A percentile compares a stretch with the other conserved stretches of the same genome.
Conservation (phyloP, 1,284 basidiomycete genomes). For the Anthracocystis setariae region DNA sequence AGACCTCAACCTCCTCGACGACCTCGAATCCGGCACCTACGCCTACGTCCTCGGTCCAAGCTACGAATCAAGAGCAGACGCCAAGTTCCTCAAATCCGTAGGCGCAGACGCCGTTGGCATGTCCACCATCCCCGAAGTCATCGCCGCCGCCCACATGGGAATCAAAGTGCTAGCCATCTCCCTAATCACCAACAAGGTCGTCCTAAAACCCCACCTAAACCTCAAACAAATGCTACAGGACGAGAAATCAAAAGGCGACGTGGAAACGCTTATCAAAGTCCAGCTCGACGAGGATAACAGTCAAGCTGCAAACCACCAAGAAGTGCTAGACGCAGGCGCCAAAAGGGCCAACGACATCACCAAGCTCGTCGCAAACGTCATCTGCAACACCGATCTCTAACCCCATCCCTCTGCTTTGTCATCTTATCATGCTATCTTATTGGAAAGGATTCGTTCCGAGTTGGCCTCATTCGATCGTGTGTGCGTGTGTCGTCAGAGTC, state of each 20-base stretch:
- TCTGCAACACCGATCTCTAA: conserved; percentile 13
- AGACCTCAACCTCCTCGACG: conserved; percentile 68
- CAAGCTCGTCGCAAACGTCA: conserved; percentile 68
- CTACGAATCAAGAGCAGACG: conserved; percentile 75
- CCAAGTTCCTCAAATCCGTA: conserved; percentile 36
- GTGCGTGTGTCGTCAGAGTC: too few relatives aligned
- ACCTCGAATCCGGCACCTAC: conserved; percentile 73
- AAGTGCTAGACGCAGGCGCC: conserved; percentile 78
- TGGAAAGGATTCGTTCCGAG: too few relatives aligned
- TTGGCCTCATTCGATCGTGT: too few relatives aligned
- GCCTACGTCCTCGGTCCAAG: conserved; percentile 83
- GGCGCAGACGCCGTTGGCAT: conserved; percentile 80
- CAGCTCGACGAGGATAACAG: conserved; percentile 69
- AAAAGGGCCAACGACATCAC: conserved; percentile 78
- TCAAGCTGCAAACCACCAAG: conserved; percentile 78
- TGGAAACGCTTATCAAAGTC: conserved; percentile 7
- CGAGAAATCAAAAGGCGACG: conserved; percentile 70
- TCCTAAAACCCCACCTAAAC: conserved; percentile 77
- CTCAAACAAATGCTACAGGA: conserved; percentile 78
- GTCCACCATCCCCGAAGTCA: conserved; percentile 89
- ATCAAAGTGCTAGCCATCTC: conserved; percentile 79
- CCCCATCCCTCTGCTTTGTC: not conserved
- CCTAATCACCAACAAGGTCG: conserved; percentile 83
- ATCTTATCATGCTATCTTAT: too few relatives aligned
- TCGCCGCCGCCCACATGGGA: conserved; percentile 77